A percentile compares a stretch with the other conserved stretches of the same genome.
phyloP scores from a whole-genome alignment of 2,329 filamentous ascomycete genomes.

The Penicillium sp. region DNA sequence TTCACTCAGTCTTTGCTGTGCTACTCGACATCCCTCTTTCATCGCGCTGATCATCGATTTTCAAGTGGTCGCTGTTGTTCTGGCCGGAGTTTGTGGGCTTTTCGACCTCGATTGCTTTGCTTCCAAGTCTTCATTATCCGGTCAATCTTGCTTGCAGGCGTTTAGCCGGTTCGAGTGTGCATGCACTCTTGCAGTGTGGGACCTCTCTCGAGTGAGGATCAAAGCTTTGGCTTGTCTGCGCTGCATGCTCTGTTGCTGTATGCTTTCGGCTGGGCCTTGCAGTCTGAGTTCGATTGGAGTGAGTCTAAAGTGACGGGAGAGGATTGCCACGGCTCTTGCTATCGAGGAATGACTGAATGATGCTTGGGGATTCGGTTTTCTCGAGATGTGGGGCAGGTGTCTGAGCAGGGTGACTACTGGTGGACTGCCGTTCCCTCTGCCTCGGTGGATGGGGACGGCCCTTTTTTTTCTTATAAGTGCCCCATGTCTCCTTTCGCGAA shows the following conservation, averaged over 20 bases:
- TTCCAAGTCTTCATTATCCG: constrained; percentile 2
- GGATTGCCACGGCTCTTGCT: constrained; percentile 11
- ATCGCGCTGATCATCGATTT: constrained; percentile 1
- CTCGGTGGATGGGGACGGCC: constrained; percentile 24
- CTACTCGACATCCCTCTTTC: constrained; percentile 13
- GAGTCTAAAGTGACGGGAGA: constrained; percentile 15
- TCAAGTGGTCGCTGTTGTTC: constrained; percentile 8
- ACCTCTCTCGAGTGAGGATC: constrained; percentile 92
- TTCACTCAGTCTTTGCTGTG: constrained; percentile 13
- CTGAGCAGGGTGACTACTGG: constrained; percentile 10
- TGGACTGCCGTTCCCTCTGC: constrained; percentile 31
- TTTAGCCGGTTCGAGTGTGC: constrained; percentile 13
- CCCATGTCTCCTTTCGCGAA: no score
- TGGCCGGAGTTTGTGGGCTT: constrained; percentile 7
- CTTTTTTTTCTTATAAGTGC: constrained; percentile 43
- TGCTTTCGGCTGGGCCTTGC: no score
- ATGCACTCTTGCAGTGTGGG: constrained; percentile 50
- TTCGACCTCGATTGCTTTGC: constrained; percentile 13
- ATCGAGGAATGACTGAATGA: not conserved
- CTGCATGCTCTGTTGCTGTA: constrained; percentile 28
- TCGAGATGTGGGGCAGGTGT: constrained; percentile 14
- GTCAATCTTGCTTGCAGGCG: not conserved
- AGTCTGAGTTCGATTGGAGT: constrained; percentile 10
- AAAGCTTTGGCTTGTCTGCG: constrained; percentile 87
- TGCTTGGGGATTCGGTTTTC: constrained; percentile 4